Percentiles rank a stretch among this genome's conserved stretches.
These are phyloP conservation scores for Emmonsia crescens DNA, from an alignment of 2,329 filamentous ascomycete species.

Conservation along the genomic window DNA sequence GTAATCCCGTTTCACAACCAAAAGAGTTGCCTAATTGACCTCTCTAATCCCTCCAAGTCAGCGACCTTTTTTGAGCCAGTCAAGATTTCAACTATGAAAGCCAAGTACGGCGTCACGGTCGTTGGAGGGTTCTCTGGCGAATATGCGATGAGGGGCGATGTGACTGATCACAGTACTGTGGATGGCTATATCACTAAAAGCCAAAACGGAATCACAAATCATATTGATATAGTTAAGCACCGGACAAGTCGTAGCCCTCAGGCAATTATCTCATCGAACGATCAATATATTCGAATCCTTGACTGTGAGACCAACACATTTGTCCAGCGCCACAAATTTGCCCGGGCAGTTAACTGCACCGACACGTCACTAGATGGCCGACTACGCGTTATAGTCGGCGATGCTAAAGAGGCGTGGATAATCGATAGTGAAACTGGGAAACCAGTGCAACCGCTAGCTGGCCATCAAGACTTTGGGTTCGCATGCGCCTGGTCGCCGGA, in stretches of 20 bases:
- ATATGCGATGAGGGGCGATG: conserved; percentile 40
- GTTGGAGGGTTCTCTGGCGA: conserved; percentile 49
- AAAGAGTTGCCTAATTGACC: conserved; percentile 38
- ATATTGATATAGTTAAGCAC: conserved; percentile 43
- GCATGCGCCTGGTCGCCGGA: conserved; percentile 38
- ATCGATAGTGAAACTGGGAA: conserved; percentile 34
- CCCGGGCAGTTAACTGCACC: conserved; percentile 35
- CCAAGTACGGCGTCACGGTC: conserved; percentile 39
- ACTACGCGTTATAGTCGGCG: conserved; percentile 35
- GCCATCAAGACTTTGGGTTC: conserved; percentile 36
- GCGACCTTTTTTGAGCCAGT: conserved; percentile 27
- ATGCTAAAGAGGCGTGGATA: conserved; percentile 32
- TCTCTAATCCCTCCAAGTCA: conserved; percentile 33
- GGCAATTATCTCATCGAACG: conserved; percentile 49
- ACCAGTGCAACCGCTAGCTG: conserved; percentile 27
- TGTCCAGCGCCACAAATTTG: conserved; percentile 26
- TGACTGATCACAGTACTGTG: conserved; percentile 22
- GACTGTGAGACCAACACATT: conserved; percentile 40
- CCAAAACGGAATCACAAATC: conserved; percentile 47
- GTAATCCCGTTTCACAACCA: conserved; percentile 38
- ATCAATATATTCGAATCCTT: conserved; percentile 43
- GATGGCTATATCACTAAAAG: conserved; percentile 41
- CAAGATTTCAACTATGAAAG: conserved; percentile 44
- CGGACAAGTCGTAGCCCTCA: conserved; percentile 39
- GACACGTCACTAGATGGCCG: conserved; percentile 34